Conservation (phyloP, 1,284 basidiomycete genomes). For the Violaceomyces palustris region DNA sequence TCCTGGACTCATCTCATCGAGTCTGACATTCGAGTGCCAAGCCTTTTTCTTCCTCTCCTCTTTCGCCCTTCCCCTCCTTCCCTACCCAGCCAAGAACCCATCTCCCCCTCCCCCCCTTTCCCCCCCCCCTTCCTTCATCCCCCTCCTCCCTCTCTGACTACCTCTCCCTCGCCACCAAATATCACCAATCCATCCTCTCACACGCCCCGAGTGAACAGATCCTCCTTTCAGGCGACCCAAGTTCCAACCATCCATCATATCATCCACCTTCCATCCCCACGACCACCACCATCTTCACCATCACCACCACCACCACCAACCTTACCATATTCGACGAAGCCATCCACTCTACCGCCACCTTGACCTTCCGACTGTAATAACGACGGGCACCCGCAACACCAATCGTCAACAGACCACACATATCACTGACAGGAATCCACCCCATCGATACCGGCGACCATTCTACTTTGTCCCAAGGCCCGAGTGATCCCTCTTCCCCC, state of each 20-base stretch:
- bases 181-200: conserved; percentile 14
- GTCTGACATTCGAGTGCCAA: background rate
- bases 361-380: conserved; percentile 1
- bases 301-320: conserved; percentile 3
- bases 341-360: background rate
- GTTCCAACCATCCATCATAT: conserved; percentile 12
- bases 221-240: conserved; percentile 10
- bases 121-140: background rate
- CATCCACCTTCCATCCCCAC: conserved; percentile 3
- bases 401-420: background rate
- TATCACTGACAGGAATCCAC: too few relatives aligned
- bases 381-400: background rate
- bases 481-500: too few relatives aligned
- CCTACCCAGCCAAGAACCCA: background rate
- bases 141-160: background rate
- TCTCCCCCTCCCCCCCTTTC: background rate
- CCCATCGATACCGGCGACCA: too few relatives aligned
- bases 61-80: background rate
- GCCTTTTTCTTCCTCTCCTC: background rate
- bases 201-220: conserved; percentile 18
- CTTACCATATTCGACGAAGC: too few relatives aligned
- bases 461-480: too few relatives aligned
- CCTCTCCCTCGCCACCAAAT: conserved; percentile 8
- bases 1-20: conserved; percentile 1
- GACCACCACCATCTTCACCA: background rate